Evolutionary conservation across 2,329 filamentous ascomycete species (phyloP).

Genomic region (Fusarium pseudocircinatum): DNA sequence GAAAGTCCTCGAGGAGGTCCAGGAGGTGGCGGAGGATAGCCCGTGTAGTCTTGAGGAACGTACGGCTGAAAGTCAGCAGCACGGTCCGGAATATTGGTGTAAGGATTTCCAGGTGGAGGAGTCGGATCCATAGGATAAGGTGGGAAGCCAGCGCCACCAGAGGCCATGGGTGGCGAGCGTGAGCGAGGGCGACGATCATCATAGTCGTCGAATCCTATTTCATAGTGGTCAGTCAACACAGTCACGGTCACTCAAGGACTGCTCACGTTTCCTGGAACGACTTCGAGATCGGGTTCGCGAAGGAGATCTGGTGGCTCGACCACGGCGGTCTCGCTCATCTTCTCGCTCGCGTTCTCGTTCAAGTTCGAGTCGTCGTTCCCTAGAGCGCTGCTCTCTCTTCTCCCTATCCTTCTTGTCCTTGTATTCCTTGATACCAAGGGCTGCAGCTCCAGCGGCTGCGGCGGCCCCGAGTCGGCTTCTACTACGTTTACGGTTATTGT

Average conservation of each 20-base stretch:
- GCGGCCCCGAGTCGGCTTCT: slow-evolving; percentile 64
- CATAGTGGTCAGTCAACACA: slow-evolving; percentile 22
- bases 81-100: slow-evolving; percentile 51
- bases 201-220: slow-evolving; percentile 46
- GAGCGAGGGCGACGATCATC: slow-evolving; percentile 53
- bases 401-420: slow-evolving; percentile 55
- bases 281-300: slow-evolving; percentile 32
- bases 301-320: slow-evolving; percentile 45
- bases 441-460: slow-evolving; percentile 68
- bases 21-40: slow-evolving; percentile 53
- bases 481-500: slow-evolving; percentile 58
- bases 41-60: slow-evolving; percentile 54
- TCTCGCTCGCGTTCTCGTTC: slow-evolving; percentile 37
- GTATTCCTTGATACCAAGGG: slow-evolving; percentile 70
- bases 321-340: slow-evolving; percentile 28
- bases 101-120: slow-evolving; percentile 38
- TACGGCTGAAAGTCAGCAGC: slow-evolving; percentile 53
- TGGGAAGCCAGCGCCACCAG: slow-evolving; percentile 61
- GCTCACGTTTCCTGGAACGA: slow-evolving; percentile 45
- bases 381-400: slow-evolving; percentile 49
- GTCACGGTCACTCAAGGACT: slow-evolving; percentile 4
- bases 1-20: slow-evolving; percentile 40
- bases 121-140: slow-evolving; percentile 50
- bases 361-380: slow-evolving; percentile 44
- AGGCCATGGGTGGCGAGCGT: slow-evolving; percentile 60